Base-by-base conservation (phyloP, 2,329 filamentous ascomycete species). In the Xylaria sp. region DNA sequence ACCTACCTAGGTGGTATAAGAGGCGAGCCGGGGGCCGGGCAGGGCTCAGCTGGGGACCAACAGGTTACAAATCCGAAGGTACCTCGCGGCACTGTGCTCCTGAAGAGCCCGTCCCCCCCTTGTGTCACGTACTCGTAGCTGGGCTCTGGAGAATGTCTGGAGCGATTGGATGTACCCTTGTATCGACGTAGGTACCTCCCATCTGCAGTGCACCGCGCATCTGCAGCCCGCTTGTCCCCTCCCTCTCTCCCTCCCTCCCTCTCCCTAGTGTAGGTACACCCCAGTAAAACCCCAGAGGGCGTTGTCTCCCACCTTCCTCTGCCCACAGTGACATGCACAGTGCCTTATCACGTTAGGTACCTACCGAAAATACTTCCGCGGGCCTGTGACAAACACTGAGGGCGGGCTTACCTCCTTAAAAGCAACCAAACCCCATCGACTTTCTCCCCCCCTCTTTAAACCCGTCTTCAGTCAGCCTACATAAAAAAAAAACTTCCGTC, bases 361-460 rank as follows among this genome's bases (percentile, higher is more conserved):
- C 59, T 62, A 53, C 57, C 51, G 57, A 52, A 50, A 46, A 16
- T 46, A 46, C 11, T 46, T 46, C 10, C 13, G n/a, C 11, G 13
- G 42, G 42, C 3, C 13, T 46, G 42, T 46, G n/a, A 46, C 42
- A 46, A n/a, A 46, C 37, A 42, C 42, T 46, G 13, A 11, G 51
- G 11, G 37, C 8, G 37, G 11, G 52, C 55, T 66, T 65, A 65
- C 67, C 65, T 70, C 69, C 71, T 73, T 73, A 72, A 71, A 72
- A 70, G 69, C 66, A 70, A 65, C 67, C 69, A 65, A 67, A 67
- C 71, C 60, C 47, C 47, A 49, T 23, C 47, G 7, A 19, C 46
- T 23, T 23, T 23, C 47, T 23, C 47, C 49, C 49, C 49, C 67
- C 67, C 67, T 66, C 62, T 66, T 67, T 62, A 65, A 68, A 70